Percentiles rank a stretch among this genome's conserved stretches.
Evolutionary conservation across 192 early-diverging fungal genomes (phyloP).

Genomic region (Entophlyctis luteolus): DNA sequence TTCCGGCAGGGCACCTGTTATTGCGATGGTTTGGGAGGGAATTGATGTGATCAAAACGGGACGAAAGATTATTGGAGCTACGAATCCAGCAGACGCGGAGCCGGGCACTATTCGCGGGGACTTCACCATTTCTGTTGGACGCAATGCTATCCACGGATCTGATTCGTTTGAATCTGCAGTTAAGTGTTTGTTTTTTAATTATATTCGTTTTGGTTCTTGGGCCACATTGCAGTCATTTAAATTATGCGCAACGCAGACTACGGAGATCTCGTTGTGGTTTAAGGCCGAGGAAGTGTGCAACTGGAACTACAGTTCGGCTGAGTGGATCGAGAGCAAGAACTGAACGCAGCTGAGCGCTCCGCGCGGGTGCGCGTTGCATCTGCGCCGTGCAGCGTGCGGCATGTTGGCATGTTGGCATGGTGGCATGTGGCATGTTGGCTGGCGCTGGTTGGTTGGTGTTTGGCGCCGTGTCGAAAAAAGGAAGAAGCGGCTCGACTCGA

Average conservation of each 20-base stretch:
- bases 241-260: too few relatives aligned
- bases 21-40: constrained; percentile 78
- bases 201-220: constrained; percentile 57
- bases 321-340: constrained; percentile 70
- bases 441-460: too few relatives aligned
- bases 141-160: constrained; percentile 83
- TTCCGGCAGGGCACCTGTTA: constrained; percentile 74
- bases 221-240: not conserved
- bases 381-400: too few relatives aligned
- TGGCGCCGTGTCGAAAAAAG: too few relatives aligned
- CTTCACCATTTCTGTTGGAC: constrained; percentile 55
- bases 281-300: constrained; percentile 11
- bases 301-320: constrained; percentile 45
- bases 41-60: constrained; percentile 83
- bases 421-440: too few relatives aligned
- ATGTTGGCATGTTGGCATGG: too few relatives aligned
- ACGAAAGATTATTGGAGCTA: constrained; percentile 84
- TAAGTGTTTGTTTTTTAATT: too few relatives aligned
- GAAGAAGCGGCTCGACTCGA: too few relatives aligned
- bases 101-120: constrained; percentile 90
- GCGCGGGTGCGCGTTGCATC: too few relatives aligned
- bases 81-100: constrained; percentile 80
- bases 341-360: too few relatives aligned
- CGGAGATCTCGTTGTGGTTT: constrained; percentile 28
- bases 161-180: constrained; percentile 80